These are phyloP conservation scores for Vicia sativa DNA, from an alignment of 306 rosid species.

Conservation along the genomic window DNA sequence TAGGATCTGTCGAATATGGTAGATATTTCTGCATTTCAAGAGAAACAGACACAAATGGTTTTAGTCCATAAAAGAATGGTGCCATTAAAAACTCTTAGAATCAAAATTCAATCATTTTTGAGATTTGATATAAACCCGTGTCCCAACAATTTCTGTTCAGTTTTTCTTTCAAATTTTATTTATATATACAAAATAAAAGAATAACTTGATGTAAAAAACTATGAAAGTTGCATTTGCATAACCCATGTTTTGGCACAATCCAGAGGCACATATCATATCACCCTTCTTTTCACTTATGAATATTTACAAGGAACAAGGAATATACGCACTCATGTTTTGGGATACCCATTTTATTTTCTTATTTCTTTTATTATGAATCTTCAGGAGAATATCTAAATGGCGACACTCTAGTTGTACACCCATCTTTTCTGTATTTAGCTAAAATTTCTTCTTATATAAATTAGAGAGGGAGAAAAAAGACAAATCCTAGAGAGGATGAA, in stretches of 20 bases:
- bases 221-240: background rate
- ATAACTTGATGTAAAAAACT: conserved; percentile 7
- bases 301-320: background rate
- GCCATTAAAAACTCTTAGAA: conserved; percentile 16
- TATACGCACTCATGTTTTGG: conserved; percentile 1
- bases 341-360: background rate
- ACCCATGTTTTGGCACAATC: background rate
- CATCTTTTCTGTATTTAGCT: conserved; percentile 7
- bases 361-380: conserved; percentile 10
- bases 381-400: conserved; percentile 11
- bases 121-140: background rate
- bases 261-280: too few relatives aligned
- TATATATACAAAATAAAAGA: background rate
- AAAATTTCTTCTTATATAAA: conserved; percentile 4
- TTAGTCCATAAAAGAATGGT: conserved; percentile 5
- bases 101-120: background rate
- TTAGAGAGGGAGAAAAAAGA: background rate
- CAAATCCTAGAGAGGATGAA: background rate
- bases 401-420: background rate
- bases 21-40: conserved; percentile 73
- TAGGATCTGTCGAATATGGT: conserved; percentile 82
- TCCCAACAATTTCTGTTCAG: conserved; percentile 10
- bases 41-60: background rate
- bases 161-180: conserved; percentile 11
- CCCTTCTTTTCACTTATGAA: background rate